Base-by-base conservation (phyloP, 306 rosid species). In the Inga leiocalycina region DNA sequence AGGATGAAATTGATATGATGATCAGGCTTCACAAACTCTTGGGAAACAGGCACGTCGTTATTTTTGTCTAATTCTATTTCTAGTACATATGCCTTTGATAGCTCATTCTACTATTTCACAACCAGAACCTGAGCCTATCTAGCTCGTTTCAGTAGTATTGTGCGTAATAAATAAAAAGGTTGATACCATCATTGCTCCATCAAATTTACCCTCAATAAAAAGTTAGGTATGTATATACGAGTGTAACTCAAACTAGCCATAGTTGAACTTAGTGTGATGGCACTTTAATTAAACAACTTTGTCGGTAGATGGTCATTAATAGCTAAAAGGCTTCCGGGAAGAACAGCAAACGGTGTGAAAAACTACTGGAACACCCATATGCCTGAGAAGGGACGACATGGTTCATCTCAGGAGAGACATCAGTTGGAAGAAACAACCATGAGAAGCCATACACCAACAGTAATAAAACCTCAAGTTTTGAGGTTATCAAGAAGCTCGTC, bases 331-430 rank as follows among this genome's bases (percentile, higher is more conserved):
- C 88, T 81, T 44, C 80, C 78, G 0, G 88, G 85, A 54, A 77
- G 88, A 82, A 85, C 88, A 16, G 13, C 85, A 2, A 82, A 85
- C 4, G 83, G 66, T 67, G 85, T 85, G 78, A 85, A 82, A 52
- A 85, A 85, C 71, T 85, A 51, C 4, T 82, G 85, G 88, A 73
- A 85, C n/a, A 43, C 83, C 3, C 6, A 52, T 17, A 57, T 61
- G 8, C 19, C 44, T 2, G 80, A 39, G 71, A 80, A 35, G 43
- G 37, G 4, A 49, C 39, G 35, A 49, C 34, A 7, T 6, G 4
- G 14, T 61, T n/a, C 76, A 1, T 51, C 76, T 71, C 39, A 35
- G 6, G 64, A 27, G 34, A 37, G 69, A 43, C 22, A 67, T 4
- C 39, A 35, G 3, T 4, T 20, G 20, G 30, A 66, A 14, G 80